Percentiles rank a stretch among this genome's conserved stretches.
Conservation (phyloP, 768 basidiomycete species). For the Leccinum aurantiacum region DNA sequence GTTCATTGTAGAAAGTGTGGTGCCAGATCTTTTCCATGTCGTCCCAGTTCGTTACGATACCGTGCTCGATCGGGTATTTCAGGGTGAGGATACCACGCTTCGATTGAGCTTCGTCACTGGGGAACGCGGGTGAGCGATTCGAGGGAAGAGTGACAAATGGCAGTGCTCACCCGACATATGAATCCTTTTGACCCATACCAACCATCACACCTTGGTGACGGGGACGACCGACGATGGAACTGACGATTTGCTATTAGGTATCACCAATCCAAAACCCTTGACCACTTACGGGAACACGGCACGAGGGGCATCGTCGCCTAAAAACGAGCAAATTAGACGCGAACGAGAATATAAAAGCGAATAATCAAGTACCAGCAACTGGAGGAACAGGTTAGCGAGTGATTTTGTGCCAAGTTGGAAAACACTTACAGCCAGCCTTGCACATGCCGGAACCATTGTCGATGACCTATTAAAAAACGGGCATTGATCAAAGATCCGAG, state of each 20-base stretch:
- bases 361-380: conserved; percentile 60
- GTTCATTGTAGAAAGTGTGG: conserved; percentile 90
- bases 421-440: conserved; percentile 93
- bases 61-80: conserved; percentile 93
- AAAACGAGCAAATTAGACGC: conserved; percentile 22
- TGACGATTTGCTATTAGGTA: conserved; percentile 30
- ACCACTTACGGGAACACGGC: conserved; percentile 90
- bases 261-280: conserved; percentile 5
- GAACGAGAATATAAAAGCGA: not conserved
- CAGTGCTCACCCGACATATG: conserved; percentile 77
- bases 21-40: conserved; percentile 99
- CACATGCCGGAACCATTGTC: conserved; percentile 99
- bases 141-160: conserved; percentile 8
- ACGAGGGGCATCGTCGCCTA: conserved; percentile 87
- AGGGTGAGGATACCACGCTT: conserved; percentile 94
- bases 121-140: conserved; percentile 10
- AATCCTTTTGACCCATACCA: conserved; percentile 96
- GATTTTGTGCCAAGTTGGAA: conserved; percentile 5
- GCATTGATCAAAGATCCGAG: conserved; percentile 5
- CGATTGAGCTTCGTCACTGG: conserved; percentile 86
- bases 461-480: conserved; percentile 57
- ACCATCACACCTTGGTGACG: conserved; percentile 97
- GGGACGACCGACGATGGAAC: conserved; percentile 92
- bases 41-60: conserved; percentile 98
- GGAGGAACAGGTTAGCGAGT: conserved; percentile 23